A percentile compares a stretch with the other conserved stretches of the same genome.
Conservation (phyloP, 148 eudicot species). For the Dianthus caryophyllus region DNA sequence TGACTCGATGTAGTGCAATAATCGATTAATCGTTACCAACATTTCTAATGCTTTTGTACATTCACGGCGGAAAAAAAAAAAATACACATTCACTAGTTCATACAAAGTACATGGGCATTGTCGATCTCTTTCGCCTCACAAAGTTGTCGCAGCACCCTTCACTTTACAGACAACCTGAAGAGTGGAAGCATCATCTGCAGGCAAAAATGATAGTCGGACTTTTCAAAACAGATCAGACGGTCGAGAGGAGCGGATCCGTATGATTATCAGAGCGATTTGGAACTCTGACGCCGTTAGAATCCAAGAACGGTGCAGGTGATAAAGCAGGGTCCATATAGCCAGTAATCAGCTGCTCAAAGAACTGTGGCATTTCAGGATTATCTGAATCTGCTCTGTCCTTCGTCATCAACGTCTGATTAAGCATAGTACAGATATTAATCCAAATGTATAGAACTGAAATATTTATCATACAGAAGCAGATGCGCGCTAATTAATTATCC, state of each 20-base stretch:
- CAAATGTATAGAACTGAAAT: not conserved
- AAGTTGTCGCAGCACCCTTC: not conserved
- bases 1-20: not conserved
- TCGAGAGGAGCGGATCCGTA: conserved; percentile 41
- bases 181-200: not conserved
- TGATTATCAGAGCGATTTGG: conserved; percentile 24
- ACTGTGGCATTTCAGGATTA: conserved; percentile 46
- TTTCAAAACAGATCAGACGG: conserved; percentile 10
- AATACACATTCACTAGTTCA: not conserved
- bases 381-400: conserved; percentile 52
- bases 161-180: not conserved
- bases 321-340: conserved; percentile 56
- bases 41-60: not conserved
- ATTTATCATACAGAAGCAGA: not conserved
- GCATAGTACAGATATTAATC: not conserved
- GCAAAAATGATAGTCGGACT: not conserved
- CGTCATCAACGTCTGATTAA: conserved; percentile 45
- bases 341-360: conserved; percentile 34
- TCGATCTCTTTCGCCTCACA: not conserved
- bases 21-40: not conserved
- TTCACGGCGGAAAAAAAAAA: not conserved
- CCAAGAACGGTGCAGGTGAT: conserved; percentile 32
- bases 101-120: not conserved
- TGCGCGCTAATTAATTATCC: no score
- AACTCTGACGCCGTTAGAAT: conserved; percentile 22